phyloP scores from a whole-genome alignment of 257 asterid genomes.

The Lantana camara region DNA sequence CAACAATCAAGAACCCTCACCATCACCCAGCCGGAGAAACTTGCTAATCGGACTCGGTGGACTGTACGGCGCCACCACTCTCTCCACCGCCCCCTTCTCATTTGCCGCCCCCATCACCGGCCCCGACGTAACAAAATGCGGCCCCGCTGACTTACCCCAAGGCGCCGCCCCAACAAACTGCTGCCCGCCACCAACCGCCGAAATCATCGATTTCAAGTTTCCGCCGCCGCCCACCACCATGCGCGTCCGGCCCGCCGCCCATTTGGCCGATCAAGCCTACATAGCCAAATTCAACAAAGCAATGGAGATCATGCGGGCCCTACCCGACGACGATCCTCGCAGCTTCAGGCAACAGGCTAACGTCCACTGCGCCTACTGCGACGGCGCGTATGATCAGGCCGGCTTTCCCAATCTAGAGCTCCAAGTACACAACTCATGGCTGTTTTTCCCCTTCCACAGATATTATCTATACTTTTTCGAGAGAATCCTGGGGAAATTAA shows the following conservation, averaged over 20 bases:
- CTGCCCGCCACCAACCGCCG: constrained; percentile 58
- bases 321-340: constrained; percentile 83
- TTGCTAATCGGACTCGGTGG: constrained; percentile 71
- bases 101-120: constrained; percentile 60
- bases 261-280: constrained; percentile 52
- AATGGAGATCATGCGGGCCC: constrained; percentile 63
- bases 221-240: constrained; percentile 43
- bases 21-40: constrained; percentile 46
- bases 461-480: constrained; percentile 76
- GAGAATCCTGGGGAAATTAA: constrained; percentile 56
- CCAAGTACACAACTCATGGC: constrained; percentile 85
- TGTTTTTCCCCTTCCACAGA: constrained; percentile 74
- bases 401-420: constrained; percentile 76
- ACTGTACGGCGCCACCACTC: constrained; percentile 61
- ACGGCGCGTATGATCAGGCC: constrained; percentile 78
- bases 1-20: constrained; percentile 26
- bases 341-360: constrained; percentile 79
- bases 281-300: constrained; percentile 56
- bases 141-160: constrained; percentile 64
- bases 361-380: constrained; percentile 87
- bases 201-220: constrained; percentile 50
- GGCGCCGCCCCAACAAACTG: constrained; percentile 67
- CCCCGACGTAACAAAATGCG: constrained; percentile 77
- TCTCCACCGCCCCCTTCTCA: constrained; percentile 50
- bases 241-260: constrained; percentile 81